Evolutionary conservation across 306 rosid species (phyloP).

Genomic region (Trifolium subterraneum): DNA sequence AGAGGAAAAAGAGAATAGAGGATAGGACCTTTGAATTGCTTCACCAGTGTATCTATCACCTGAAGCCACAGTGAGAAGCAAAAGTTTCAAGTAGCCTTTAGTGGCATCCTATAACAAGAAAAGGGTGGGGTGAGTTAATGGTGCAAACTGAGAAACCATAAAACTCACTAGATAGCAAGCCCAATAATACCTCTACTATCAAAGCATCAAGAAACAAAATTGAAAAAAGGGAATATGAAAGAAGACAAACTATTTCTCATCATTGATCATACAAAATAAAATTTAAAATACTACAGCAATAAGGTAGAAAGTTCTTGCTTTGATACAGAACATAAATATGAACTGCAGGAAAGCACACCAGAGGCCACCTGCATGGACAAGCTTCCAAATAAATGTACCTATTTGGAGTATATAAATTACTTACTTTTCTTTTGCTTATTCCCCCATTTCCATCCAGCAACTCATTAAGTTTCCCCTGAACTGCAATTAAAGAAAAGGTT

Average conservation of each 20-base stretch:
- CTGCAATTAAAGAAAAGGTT: slow-evolving; percentile 61
- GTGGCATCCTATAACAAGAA: slow-evolving; percentile 78
- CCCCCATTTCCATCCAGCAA: slow-evolving; percentile 93
- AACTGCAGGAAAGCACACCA: slow-evolving; percentile 36
- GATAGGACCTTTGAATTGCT: slow-evolving; percentile 87
- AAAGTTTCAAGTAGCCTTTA: slow-evolving; percentile 93
- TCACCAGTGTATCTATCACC: slow-evolving; percentile 84
- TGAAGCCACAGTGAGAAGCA: slow-evolving; percentile 91
- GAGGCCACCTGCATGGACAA: slow-evolving; percentile 22
- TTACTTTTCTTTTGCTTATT: slow-evolving; percentile 91
- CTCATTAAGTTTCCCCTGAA: slow-evolving; percentile 94
- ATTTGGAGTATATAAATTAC: slow-evolving; percentile 42
- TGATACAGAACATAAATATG: slow-evolving; percentile 27
- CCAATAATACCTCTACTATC: slow-evolving; percentile 7
- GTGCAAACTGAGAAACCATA: slow-evolving; percentile 29
- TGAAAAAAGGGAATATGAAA: slow-evolving; percentile 20
- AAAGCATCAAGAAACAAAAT: slow-evolving; percentile 29
- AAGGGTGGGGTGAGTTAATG: slow-evolving; percentile 21
- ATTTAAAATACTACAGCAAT: slow-evolving; percentile 32
- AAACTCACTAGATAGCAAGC: slow-evolving; percentile 15
- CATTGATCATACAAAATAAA: slow-evolving; percentile 6
- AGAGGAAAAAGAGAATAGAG: background rate
- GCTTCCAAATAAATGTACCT: slow-evolving; percentile 43
- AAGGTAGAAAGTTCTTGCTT: slow-evolving; percentile 28
- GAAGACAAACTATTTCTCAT: slow-evolving; percentile 26